phyloP scores from a whole-genome alignment of 2,329 filamentous ascomycete species.

The Colletotrichum gigasporum region DNA sequence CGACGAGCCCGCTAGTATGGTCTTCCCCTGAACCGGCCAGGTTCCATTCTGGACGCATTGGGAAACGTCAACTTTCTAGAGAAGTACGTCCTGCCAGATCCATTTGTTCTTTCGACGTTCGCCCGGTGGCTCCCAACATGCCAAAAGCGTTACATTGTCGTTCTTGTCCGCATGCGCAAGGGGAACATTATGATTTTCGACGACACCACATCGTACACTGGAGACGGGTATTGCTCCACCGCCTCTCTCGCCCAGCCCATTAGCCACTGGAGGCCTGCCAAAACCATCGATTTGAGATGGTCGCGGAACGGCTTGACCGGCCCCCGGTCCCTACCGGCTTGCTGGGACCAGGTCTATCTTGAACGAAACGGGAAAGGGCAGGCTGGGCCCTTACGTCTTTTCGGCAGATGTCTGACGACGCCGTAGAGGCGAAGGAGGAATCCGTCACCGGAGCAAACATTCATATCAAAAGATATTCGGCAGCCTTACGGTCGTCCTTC shows the following conservation, averaged over 20 bases:
- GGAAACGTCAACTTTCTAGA: neutral
- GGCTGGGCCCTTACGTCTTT: neutral
- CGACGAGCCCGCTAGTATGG: neutral
- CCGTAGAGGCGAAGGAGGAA: neutral
- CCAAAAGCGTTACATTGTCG: neutral
- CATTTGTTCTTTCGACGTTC: neutral
- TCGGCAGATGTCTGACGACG: conserved; percentile 22
- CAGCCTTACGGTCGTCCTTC: neutral
- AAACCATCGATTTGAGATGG: conserved; percentile 2
- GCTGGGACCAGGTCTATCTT: conserved; percentile 6
- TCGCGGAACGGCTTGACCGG: neutral
- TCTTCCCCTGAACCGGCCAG: neutral
- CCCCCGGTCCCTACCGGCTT: conserved; percentile 3
- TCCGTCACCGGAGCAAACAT: neutral
- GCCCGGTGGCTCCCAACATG: neutral
- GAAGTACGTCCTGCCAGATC: neutral
- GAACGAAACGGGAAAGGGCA: conserved; percentile 4
- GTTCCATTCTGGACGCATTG: conserved; percentile 1
- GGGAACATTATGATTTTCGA: neutral
- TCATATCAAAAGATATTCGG: neutral
- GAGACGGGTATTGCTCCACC: neutral
- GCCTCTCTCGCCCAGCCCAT: neutral
- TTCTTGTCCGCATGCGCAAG: neutral
- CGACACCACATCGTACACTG: neutral
- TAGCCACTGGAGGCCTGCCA: neutral